phyloP scores from a whole-genome alignment of 192 early-diverging fungal genomes.

The Phlyctochytrium arcticum region DNA sequence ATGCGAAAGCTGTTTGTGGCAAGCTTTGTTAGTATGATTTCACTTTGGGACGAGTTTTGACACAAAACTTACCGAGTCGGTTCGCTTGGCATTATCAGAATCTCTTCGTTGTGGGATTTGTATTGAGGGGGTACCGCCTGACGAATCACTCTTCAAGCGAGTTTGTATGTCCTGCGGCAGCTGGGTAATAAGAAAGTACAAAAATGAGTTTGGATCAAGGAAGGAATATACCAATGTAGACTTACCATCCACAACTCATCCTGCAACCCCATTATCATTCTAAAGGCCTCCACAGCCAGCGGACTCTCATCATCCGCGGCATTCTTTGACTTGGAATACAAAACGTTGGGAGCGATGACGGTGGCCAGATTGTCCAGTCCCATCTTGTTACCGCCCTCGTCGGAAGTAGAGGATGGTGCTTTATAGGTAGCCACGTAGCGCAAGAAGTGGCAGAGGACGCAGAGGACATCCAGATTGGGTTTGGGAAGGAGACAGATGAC shows the following conservation, averaged over 20 bases:
- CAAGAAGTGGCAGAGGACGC: conserved; percentile 86
- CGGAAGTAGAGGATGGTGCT: conserved; percentile 8
- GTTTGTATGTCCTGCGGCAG: conserved; percentile 4
- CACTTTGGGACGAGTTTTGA: neutral
- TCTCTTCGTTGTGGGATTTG: neutral
- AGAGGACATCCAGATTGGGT: conserved; percentile 86
- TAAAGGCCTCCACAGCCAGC: conserved; percentile 36
- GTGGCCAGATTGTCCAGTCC: conserved; percentile 87
- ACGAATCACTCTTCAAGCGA: conserved; percentile 1
- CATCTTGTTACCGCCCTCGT: conserved; percentile 80
- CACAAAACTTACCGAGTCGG: neutral
- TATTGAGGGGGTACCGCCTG: neutral
- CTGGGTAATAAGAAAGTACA: conserved; percentile 14
- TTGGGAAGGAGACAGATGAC: conserved; percentile 82
- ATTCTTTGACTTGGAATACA: conserved; percentile 81
- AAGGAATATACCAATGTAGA: neutral
- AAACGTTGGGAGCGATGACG: conserved; percentile 90
- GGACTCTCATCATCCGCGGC: conserved; percentile 32
- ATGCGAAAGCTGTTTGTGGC: neutral
- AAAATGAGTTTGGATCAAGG: neutral
- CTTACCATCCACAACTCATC: conserved; percentile 46
- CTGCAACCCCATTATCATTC: conserved; percentile 40
- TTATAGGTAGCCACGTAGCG: conserved; percentile 66
- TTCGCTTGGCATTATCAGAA: neutral
- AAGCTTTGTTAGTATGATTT: neutral